Conservation (phyloP, 352 stramenopile species). For the Pythium volutum region DNA sequence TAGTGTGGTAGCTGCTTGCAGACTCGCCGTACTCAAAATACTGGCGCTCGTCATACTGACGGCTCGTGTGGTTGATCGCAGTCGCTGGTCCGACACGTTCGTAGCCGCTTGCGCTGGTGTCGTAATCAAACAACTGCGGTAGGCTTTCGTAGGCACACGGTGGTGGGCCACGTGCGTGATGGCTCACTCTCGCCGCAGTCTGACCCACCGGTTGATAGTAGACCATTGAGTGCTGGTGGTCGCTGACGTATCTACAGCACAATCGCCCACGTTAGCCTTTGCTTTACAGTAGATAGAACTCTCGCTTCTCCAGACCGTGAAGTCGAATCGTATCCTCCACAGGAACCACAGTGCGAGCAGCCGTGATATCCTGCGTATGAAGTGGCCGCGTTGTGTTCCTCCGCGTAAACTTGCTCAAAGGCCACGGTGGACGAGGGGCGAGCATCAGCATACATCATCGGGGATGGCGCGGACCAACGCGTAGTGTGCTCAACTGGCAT, state of each 20-base stretch:
- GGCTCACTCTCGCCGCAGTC: neutral
- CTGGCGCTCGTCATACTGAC: neutral
- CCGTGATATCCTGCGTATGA: neutral
- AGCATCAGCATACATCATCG: neutral
- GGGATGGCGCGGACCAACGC: neutral
- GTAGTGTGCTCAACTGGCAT: neutral
- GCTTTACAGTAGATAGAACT: neutral
- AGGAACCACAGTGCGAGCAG: slow-evolving; percentile 5
- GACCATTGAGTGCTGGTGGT: neutral
- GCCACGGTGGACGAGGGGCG: neutral
- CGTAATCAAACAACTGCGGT: neutral
- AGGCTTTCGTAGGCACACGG: neutral
- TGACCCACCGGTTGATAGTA: neutral
- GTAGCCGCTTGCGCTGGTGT: neutral
- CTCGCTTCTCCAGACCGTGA: neutral
- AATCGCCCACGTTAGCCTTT: neutral
- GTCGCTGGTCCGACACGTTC: neutral
- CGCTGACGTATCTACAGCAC: neutral
- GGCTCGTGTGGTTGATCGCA: no score
- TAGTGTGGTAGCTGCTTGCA: neutral
- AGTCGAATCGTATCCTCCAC: neutral
- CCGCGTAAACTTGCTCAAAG: neutral
- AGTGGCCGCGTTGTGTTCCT: neutral
- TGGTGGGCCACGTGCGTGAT: neutral
- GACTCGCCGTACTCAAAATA: neutral